Evolutionary conservation across 1,139 yeast genomes (phyloP), one percentile per base, ranked within the genome.

Genomic region (Saccharomyces hybrid): DNA sequence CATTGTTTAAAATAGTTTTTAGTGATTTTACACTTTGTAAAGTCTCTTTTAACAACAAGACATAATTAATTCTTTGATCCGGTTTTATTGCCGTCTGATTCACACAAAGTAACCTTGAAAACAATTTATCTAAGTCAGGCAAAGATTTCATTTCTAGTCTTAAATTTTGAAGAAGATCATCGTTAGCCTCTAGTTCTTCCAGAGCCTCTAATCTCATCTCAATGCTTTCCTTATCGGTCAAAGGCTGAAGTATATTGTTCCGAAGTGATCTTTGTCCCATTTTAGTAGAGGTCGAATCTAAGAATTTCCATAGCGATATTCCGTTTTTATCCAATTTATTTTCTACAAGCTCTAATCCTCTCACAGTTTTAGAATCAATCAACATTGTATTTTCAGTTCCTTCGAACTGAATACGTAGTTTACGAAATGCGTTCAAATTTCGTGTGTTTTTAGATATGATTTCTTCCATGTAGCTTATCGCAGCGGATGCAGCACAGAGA

Each of bases 251-350:
- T 3, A 78, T 69, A 52, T 71, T 74, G 24, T 69, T 72, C 56
- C 72, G 69, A 47, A 78, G 62, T 14, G 73, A 58, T 52, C 81
- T 60, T 19, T 65, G 67, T 1, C 81, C 82, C 80, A 78, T 78
- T 52, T 73, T 74, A 0, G 81, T 77, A 0, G 64, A 59, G 1
- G 80, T 76, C 1, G 61, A 58, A 56, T 77, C 71, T 52, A 78
- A 59, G 42, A 70, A 65, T 29, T 72, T 74, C 48, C 70, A 69
- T 11, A 78, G 62, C 0, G 76, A 70, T 21, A 66, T 56, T 0
- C 72, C 73, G 12, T 58, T 62, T 21, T 60, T 59, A 3, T 68
- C 71, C 7, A 62, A 50, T 2, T 64, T 60, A 57, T 73, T 75
- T 7, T 71, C 69, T 2, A 73, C 63, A 26, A 78, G 59, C 51